These are phyloP conservation scores for Russula sp. DNA, from an alignment of 768 basidiomycete species.

Conservation along the genomic window DNA sequence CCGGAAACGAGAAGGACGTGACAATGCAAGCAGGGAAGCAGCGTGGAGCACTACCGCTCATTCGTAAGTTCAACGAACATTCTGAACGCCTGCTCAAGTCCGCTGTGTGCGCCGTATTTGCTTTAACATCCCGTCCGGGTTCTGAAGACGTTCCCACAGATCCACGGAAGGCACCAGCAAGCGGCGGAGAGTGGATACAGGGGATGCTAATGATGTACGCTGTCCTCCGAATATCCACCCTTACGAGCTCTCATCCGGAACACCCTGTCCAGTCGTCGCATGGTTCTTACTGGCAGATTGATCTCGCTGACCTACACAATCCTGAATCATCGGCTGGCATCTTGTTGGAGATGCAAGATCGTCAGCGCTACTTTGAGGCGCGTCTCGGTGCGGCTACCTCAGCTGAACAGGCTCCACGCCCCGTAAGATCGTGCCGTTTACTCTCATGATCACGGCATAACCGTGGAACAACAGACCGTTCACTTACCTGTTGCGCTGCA, in stretches of 20 bases:
- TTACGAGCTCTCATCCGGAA: background rate
- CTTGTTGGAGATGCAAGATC: constrained; percentile 80
- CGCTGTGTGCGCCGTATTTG: constrained; percentile 49
- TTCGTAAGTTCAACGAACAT: constrained; percentile 97
- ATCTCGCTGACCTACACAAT: constrained; percentile 80
- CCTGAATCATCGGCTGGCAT: constrained; percentile 62
- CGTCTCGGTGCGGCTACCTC: constrained; percentile 29
- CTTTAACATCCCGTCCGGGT: background rate
- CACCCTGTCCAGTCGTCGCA: constrained; percentile 24
- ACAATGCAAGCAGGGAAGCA: constrained; percentile 97
- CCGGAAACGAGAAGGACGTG: constrained; percentile 81
- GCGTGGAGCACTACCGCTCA: constrained; percentile 81
- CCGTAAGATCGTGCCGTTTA: constrained; percentile 23
- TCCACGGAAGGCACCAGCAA: constrained; percentile 55
- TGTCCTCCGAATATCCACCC: background rate
- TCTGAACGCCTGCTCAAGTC: constrained; percentile 84
- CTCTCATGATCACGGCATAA: constrained; percentile 7
- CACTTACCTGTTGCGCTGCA: constrained; percentile 45
- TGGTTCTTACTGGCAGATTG: constrained; percentile 52
- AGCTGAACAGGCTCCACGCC: constrained; percentile 22
- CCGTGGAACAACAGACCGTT: constrained; percentile 33
- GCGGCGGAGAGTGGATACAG: constrained; percentile 46
- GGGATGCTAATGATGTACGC: constrained; percentile 40
- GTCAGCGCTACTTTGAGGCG: constrained; percentile 77
- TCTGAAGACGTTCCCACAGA: constrained; percentile 9